These are phyloP conservation scores for Lagenaria siceraria DNA, from an alignment of 306 rosid genomes.

Conservation along the genomic window DNA sequence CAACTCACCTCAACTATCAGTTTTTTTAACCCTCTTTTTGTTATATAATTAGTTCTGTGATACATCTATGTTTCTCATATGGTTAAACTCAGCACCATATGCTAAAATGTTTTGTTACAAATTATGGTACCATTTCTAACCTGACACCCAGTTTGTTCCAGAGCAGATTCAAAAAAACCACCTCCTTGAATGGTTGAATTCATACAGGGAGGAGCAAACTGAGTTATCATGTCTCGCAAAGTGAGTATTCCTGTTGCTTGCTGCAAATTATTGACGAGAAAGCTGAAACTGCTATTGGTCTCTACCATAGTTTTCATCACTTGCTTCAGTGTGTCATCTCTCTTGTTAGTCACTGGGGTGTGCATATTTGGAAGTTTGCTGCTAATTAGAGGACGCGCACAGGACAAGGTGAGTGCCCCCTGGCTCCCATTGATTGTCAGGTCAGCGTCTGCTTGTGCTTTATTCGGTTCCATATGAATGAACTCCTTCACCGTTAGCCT, in stretches of 20 bases:
- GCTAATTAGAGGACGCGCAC: slow-evolving; percentile 20
- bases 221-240: slow-evolving; percentile 39
- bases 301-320: slow-evolving; percentile 29
- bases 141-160: slow-evolving; percentile 58
- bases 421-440: slow-evolving; percentile 11
- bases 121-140: slow-evolving; percentile 29
- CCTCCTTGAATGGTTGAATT: slow-evolving; percentile 45
- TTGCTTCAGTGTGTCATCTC: slow-evolving; percentile 36
- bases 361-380: slow-evolving; percentile 33
- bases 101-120: slow-evolving; percentile 18
- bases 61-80: background rate
- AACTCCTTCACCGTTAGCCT: slow-evolving; percentile 30
- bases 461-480: slow-evolving; percentile 24
- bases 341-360: slow-evolving; percentile 33
- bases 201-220: slow-evolving; percentile 55
- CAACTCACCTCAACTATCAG: background rate
- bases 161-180: slow-evolving; percentile 54
- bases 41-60: background rate
- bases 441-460: slow-evolving; percentile 7
- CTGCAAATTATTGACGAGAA: slow-evolving; percentile 28
- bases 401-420: slow-evolving; percentile 13
- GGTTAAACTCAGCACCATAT: background rate
- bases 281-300: slow-evolving; percentile 34
- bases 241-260: slow-evolving; percentile 34
- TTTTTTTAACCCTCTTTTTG: too few relatives aligned